These are phyloP conservation scores for Monosporascus sp. DNA, from an alignment of 2,329 filamentous ascomycete species.

Conservation along the genomic window DNA sequence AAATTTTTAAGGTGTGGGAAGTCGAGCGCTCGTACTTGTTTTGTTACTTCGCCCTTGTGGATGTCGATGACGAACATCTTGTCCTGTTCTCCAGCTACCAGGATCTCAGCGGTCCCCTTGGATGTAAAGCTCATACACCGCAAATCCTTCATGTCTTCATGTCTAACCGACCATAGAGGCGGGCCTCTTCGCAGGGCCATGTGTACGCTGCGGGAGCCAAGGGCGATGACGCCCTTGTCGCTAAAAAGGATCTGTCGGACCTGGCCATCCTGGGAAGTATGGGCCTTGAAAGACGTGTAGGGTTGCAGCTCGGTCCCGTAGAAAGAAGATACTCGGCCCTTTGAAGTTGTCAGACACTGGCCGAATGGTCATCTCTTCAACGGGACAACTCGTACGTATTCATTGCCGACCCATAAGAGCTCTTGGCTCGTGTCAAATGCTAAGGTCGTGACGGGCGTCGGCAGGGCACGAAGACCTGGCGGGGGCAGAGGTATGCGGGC, in stretches of 20 bases:
- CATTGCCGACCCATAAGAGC: conserved; percentile 88
- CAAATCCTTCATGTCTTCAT: conserved; percentile 76
- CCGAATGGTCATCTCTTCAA: background rate
- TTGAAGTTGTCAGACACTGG: conserved; percentile 12
- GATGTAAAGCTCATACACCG: conserved; percentile 95
- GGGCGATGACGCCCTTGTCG: conserved; percentile 81
- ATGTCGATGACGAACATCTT: conserved; percentile 75
- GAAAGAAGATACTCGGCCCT: conserved; percentile 89
- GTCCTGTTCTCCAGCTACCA: conserved; percentile 82
- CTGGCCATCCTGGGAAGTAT: conserved; percentile 66
- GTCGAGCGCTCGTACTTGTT: conserved; percentile 44
- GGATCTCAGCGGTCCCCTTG: conserved; percentile 74
- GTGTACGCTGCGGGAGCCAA: conserved; percentile 80
- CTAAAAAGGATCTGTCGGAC: conserved; percentile 89
- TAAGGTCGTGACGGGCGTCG: conserved; percentile 71
- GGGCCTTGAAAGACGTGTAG: conserved; percentile 87
- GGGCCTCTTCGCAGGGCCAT: conserved; percentile 79
- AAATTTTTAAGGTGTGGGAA: background rate
- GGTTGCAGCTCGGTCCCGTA: conserved; percentile 78
- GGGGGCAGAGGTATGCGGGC: conserved; percentile 77
- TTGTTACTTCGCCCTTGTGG: conserved; percentile 65
- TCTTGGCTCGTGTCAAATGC: conserved; percentile 88
- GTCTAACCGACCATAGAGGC: conserved; percentile 83
- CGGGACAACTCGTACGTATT: conserved; percentile 59
- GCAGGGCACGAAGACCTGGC: conserved; percentile 64